These are phyloP conservation scores for Pseudocercospora cruenta DNA, from an alignment of 2,329 filamentous ascomycete species.

Conservation along the genomic window DNA sequence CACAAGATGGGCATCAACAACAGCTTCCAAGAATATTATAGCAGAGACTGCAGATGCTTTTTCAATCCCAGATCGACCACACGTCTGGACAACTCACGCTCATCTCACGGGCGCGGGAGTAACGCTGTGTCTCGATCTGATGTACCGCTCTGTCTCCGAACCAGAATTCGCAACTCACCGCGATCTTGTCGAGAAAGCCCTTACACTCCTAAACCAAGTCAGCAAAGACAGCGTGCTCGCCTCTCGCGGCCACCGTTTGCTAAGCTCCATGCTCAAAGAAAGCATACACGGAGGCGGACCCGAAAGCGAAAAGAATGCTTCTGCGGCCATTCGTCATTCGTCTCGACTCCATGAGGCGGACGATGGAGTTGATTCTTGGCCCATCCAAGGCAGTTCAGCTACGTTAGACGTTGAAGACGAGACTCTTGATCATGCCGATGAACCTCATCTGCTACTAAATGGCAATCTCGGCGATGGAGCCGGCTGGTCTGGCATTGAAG, in stretches of 20 bases:
- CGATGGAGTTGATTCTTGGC: too few species aligned
- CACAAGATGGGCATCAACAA: constrained; percentile 16
- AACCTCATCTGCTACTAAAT: background rate
- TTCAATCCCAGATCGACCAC: constrained; percentile 1
- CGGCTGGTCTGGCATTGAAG: too few species aligned
- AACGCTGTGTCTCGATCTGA: constrained; percentile 12
- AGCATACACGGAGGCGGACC: background rate
- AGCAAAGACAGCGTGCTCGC: constrained; percentile 12
- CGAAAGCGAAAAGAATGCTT: background rate
- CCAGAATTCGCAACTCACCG: constrained; percentile 9
- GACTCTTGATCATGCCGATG: background rate
- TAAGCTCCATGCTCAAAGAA: constrained; percentile 9
- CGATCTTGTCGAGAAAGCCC: constrained; percentile 5
- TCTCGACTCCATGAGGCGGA: background rate
- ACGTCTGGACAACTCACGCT: constrained; percentile 9
- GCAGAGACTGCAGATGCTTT: background rate
- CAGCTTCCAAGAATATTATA: constrained; percentile 13
- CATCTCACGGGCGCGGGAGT: constrained; percentile 13
- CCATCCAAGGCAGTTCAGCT: background rate
- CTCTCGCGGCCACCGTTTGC: constrained; percentile 9
- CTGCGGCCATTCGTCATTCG: background rate
- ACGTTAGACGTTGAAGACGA: background rate
- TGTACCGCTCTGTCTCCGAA: constrained; percentile 4
- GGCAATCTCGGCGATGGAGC: too few species aligned
- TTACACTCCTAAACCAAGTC: background rate